phyloP scores from a whole-genome alignment of 192 early-diverging fungal species.

The Umbelopsis sp. region DNA sequence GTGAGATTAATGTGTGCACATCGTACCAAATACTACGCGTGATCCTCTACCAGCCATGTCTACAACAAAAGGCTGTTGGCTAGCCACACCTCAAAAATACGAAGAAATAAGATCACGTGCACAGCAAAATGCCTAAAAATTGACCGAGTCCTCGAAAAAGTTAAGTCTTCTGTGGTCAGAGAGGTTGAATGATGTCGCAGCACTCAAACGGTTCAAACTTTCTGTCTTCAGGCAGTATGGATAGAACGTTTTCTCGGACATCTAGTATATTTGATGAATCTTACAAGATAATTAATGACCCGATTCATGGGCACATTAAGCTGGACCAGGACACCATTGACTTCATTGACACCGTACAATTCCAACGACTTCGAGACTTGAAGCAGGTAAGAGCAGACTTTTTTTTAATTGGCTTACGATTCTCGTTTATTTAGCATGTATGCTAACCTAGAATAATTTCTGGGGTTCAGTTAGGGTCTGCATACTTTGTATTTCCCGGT shows the following conservation, averaged over 20 bases:
- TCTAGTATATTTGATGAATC: constrained; percentile 19
- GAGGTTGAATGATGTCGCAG: not conserved
- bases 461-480: constrained; percentile 60
- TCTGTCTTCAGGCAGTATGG: not conserved
- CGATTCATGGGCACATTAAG: constrained; percentile 79
- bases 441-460: not conserved
- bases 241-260: not conserved
- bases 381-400: constrained; percentile 64
- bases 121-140: not conserved
- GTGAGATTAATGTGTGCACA: too few species aligned
- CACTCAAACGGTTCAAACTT: not conserved
- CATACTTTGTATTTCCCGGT: constrained; percentile 92
- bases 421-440: not conserved
- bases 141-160: not conserved
- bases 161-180: not conserved
- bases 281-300: constrained; percentile 63
- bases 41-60: constrained; percentile 36
- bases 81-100: not conserved
- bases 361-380: constrained; percentile 91
- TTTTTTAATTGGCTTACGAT: not conserved
- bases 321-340: constrained; percentile 66
- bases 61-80: not conserved
- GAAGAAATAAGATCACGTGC: not conserved
- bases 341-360: constrained; percentile 92
- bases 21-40: constrained; percentile 40